Conservation (phyloP, 1,139 yeast species). For the Candida buenavistaensis region DNA sequence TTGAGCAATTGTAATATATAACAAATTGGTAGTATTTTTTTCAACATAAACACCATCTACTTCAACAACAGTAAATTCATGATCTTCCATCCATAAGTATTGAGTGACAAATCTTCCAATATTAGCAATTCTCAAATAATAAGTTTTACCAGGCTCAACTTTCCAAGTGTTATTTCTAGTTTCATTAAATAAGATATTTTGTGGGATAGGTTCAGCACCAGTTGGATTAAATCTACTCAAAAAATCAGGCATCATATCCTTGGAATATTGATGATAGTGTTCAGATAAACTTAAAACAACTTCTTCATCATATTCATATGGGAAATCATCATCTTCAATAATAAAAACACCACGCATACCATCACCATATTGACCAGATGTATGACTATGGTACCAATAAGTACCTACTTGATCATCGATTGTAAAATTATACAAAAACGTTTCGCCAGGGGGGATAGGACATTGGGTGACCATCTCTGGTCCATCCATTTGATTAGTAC, state of each 20-base stretch:
- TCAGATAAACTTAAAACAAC: slow-evolving; percentile 57
- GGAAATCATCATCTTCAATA: slow-evolving; percentile 61
- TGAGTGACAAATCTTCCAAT: slow-evolving; percentile 75
- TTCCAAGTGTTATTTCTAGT: slow-evolving; percentile 56
- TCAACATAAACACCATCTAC: slow-evolving; percentile 70
- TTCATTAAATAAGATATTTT: slow-evolving; percentile 63
- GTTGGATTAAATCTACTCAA: slow-evolving; percentile 71
- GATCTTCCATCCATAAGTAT: slow-evolving; percentile 66
- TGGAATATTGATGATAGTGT: slow-evolving; percentile 57
- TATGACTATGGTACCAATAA: slow-evolving; percentile 83
- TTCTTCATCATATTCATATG: slow-evolving; percentile 64
- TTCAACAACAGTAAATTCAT: slow-evolving; percentile 65
- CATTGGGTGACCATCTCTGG: slow-evolving; percentile 78
- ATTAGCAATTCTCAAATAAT: slow-evolving; percentile 62
- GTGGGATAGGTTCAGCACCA: slow-evolving; percentile 82
- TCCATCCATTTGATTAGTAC: slow-evolving; percentile 69
- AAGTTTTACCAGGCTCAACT: slow-evolving; percentile 63
- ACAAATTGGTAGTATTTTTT: slow-evolving; percentile 54
- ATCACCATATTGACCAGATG: slow-evolving; percentile 74
- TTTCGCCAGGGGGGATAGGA: slow-evolving; percentile 67
- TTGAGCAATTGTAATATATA: slow-evolving; percentile 72
- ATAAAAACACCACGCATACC: slow-evolving; percentile 75
- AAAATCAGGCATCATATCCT: slow-evolving; percentile 46
- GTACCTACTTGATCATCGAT: slow-evolving; percentile 69
- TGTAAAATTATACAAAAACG: slow-evolving; percentile 64